Base-by-base conservation (phyloP, 2,329 filamentous ascomycete genomes). In the Helotiales sp. region DNA sequence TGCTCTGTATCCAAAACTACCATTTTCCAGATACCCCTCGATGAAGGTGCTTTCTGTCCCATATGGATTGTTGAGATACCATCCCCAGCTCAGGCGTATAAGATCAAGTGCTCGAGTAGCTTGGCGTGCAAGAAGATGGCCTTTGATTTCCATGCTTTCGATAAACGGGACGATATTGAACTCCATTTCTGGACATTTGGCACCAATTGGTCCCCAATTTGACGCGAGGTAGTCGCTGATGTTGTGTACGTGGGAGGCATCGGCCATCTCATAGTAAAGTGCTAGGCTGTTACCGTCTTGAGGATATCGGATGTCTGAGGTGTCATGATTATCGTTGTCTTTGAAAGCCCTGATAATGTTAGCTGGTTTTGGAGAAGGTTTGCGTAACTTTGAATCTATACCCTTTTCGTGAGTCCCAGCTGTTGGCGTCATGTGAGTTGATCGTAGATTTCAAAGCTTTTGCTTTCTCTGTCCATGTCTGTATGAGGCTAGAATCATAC, bases 11-110 rank as follows among this genome's bases (percentile, higher is more conserved):
- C 78, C 81, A 50, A 83, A 88, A 0, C 74, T 79, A 2, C 82
- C 82, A 60, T 86, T 77, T 0, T 69, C 69, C 1, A 82, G 73
- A 58, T 84, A 86, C 0, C 83, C 84, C 68, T 87, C 84, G 25
- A 85, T 77, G 19, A 82, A 77, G 0, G 84, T 86, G 40, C 77
- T 81, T 55, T 79, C 74, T 0, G 83, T 85, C n/a, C 82, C 82
- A 61, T 82, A 79, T 1, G 78, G 75, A 57, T 85, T 77, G 58
- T 79, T 74, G 15, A 84, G 70, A 63, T 86, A 86, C 81, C 81
- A 85, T 10, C 83, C 84, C 84, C 84, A 87, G 49, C 75, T 76
- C 8, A 72, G 72, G 5, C 82, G 78, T 30, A 86, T 80, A 15
- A 87, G 76, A 10, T 81, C 74, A 0, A 87, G 71, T 0, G 83